Conservation (phyloP, 805 yeast species). For the Hanseniaspora lindneri region DNA sequence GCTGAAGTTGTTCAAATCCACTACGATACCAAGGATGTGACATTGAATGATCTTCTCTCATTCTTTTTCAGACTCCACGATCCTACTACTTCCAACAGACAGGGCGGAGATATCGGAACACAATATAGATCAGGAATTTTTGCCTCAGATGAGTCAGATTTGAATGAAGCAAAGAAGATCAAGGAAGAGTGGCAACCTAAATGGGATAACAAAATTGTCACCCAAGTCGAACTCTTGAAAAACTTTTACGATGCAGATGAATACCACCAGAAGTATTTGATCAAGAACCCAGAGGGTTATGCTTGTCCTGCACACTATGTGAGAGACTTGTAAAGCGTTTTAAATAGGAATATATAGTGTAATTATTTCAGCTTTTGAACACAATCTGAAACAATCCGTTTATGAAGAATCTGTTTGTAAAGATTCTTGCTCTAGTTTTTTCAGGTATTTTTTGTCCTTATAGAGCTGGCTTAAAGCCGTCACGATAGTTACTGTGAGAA, state of each 20-base stretch:
- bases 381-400: too few species aligned
- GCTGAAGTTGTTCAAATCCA: slow-evolving; percentile 81
- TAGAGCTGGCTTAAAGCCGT: slow-evolving; percentile 19
- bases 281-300: slow-evolving; percentile 73
- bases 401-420: too few species aligned
- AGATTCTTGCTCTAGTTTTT: too few species aligned
- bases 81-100: slow-evolving; percentile 72
- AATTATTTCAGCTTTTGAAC: too few species aligned
- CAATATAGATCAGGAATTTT: slow-evolving; percentile 83
- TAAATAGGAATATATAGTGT: neutral
- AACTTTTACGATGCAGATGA: slow-evolving; percentile 90
- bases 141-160: slow-evolving; percentile 40
- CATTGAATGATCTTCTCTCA: slow-evolving; percentile 53
- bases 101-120: slow-evolving; percentile 81
- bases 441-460: slow-evolving; percentile 19
- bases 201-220: slow-evolving; percentile 59
- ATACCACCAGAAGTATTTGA: slow-evolving; percentile 76
- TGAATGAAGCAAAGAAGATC: slow-evolving; percentile 35
- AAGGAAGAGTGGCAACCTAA: slow-evolving; percentile 50
- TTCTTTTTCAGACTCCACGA: slow-evolving; percentile 89
- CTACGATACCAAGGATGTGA: slow-evolving; percentile 57
- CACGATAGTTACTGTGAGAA: slow-evolving; percentile 21
- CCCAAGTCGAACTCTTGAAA: slow-evolving; percentile 54
- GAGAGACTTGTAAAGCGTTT: slow-evolving; percentile 35
- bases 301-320: slow-evolving; percentile 82